Evolutionary conservation across 179 eudicot species (phyloP), one percentile per base, ranked within the genome.

Genomic region (Corrigiola litoralis): DNA sequence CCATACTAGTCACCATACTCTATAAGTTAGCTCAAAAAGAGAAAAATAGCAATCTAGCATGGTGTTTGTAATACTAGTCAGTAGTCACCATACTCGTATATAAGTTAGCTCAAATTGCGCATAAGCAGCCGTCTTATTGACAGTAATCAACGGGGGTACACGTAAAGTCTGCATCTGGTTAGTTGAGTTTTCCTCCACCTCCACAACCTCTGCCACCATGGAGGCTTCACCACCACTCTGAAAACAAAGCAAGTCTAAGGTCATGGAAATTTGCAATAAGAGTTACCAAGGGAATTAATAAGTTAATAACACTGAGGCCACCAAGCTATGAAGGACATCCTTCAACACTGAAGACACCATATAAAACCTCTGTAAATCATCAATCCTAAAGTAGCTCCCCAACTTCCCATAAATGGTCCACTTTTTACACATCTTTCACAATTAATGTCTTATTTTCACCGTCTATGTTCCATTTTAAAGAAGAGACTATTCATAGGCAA

Each of bases 171-270:
- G 80, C 91, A 90, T 87, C 41, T 81, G 75, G 67, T 72, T 67
- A 21, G 83, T 80, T 0, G 95, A 81, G 50, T 94, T 90, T 65
- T 83, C 97, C 75, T 92, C 95, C 75, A 87, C 99, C 74, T 94
- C 99, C 21, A 79, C 97, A n/a, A 94, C 66, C 61, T 94, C 85
- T 38, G 99, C 99, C 74, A 90, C 94, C 28, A 90, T 82, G 2
- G 99, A 94, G 23, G 99, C 85, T 70, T 94, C 97, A 49, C 85
- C 75, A 13, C 99, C 99, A 66, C 91, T 94, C 99, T 92, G 46
- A 52, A 54, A 33, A 61, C 54, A 31, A 47, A 65, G 10, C 45
- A 34, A 16, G 34, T 41, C 25, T 37, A 28, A 32, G 21, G 34
- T 3, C 31, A 32, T 23, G 4, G 21, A 21, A 3, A 18, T 4